Percentiles rank a stretch among this genome's conserved stretches.
phyloP scores from a whole-genome alignment of 768 basidiomycete species.

The Lactarius pseudohatsudake region DNA sequence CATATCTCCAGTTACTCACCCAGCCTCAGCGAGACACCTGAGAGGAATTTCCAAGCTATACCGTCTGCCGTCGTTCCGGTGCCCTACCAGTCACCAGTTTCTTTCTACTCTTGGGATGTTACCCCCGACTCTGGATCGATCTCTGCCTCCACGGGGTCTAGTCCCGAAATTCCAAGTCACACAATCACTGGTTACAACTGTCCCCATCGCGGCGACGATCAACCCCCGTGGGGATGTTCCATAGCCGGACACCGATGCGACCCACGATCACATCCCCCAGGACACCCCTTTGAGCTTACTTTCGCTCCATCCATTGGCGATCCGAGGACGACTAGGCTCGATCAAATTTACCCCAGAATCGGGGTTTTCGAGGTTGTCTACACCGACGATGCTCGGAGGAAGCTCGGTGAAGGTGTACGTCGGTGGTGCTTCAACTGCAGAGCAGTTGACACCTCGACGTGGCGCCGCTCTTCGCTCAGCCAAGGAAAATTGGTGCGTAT shows the following conservation, averaged over 20 bases:
- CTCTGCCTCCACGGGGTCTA: not conserved
- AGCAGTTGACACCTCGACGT: slow-evolving; percentile 78
- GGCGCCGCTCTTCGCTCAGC: slow-evolving; percentile 70
- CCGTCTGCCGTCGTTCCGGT: not conserved
- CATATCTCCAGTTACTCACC: not conserved
- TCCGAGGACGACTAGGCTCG: not conserved
- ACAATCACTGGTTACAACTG: not conserved
- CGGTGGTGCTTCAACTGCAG: slow-evolving; percentile 80
- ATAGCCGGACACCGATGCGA: not conserved
- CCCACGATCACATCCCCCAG: not conserved
- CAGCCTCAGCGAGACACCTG: not conserved
- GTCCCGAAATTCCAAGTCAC: not conserved
- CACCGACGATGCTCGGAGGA: slow-evolving; percentile 78
- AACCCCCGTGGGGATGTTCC: not conserved
- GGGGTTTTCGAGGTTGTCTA: slow-evolving; percentile 29
- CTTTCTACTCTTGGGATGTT: not conserved
- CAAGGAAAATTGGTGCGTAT: slow-evolving; percentile 68
- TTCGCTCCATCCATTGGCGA: not conserved
- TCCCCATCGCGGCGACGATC: not conserved
- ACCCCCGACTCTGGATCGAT: slow-evolving; percentile 6
- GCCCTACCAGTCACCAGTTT: not conserved
- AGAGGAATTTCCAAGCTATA: not conserved
- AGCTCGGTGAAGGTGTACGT: slow-evolving; percentile 70
- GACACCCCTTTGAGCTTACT: not conserved
- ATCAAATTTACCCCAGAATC: not conserved